Conservation (phyloP, 176 grass and related monocot genomes). For the Cenchrus americanus region DNA sequence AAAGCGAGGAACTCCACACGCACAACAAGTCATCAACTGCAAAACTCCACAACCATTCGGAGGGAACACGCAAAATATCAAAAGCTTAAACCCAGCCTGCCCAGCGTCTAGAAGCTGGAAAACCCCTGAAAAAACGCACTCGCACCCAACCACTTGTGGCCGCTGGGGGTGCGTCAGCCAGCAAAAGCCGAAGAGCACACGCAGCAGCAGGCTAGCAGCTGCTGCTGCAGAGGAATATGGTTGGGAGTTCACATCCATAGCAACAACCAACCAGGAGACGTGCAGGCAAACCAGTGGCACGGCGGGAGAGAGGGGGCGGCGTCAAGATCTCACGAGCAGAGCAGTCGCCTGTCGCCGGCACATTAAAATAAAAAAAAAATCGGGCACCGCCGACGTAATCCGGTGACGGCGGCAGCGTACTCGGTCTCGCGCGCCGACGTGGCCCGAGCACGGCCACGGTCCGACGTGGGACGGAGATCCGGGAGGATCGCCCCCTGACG, state of each 20-base stretch:
- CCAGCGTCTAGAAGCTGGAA: neutral
- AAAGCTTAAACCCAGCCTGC: neutral
- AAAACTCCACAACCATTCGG: neutral
- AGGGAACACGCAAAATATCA: neutral
- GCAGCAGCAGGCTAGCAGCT: neutral
- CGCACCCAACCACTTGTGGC: neutral
- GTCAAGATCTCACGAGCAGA: neutral
- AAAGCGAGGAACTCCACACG: neutral
- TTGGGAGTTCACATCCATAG: constrained; percentile 8
- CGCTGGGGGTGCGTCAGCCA: neutral
- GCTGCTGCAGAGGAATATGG: neutral
- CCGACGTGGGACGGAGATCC: constrained; percentile 39
- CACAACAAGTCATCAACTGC: neutral
- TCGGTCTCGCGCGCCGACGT: constrained; percentile 10
- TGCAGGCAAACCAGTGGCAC: constrained; percentile 19
- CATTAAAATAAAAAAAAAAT: neutral
- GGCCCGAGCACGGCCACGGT: constrained; percentile 41
- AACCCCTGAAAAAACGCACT: neutral
- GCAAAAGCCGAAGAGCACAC: neutral
- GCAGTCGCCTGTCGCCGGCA: neutral
- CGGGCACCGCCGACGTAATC: constrained; percentile 3
- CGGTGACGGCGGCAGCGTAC: constrained; percentile 14
- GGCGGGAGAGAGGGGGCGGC: neutral
- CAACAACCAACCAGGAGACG: constrained; percentile 17
- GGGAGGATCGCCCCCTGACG: constrained; percentile 34